These are phyloP conservation scores for Aphanomyces stellatus DNA, from an alignment of 352 stramenopile species.

Conservation along the genomic window DNA sequence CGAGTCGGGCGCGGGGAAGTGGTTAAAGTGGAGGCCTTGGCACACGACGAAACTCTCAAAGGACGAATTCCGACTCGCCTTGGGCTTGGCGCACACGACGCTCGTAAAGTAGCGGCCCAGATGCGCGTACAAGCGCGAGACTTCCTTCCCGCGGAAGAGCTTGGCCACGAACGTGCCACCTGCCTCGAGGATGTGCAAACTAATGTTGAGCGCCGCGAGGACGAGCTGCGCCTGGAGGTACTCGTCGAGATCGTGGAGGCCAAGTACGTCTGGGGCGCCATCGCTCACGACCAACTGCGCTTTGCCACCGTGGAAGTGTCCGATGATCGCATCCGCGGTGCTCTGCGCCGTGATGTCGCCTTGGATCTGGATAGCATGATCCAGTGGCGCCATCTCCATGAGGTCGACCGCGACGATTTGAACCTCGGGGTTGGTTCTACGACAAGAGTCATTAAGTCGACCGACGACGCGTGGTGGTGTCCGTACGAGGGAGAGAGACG, in stretches of 20 bases:
- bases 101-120: slow-evolving; percentile 57
- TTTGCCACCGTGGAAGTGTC: slow-evolving; percentile 58
- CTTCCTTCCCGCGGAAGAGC: slow-evolving; percentile 75
- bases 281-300: slow-evolving; percentile 98
- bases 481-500: slow-evolving; percentile 35
- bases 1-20: slow-evolving; percentile 38
- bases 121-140: slow-evolving; percentile 61
- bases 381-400: slow-evolving; percentile 96
- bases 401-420: slow-evolving; percentile 74
- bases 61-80: slow-evolving; percentile 75
- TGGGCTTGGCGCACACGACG: slow-evolving; percentile 77
- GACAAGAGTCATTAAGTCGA: neutral
- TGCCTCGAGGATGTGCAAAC: slow-evolving; percentile 55
- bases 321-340: slow-evolving; percentile 64
- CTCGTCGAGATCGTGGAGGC: slow-evolving; percentile 72
- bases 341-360: slow-evolving; percentile 76
- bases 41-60: slow-evolving; percentile 80
- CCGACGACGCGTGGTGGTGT: neutral
- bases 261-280: slow-evolving; percentile 96
- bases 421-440: slow-evolving; percentile 12
- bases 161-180: slow-evolving; percentile 79
- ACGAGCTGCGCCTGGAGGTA: slow-evolving; percentile 76
- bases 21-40: slow-evolving; percentile 44
- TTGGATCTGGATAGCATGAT: slow-evolving; percentile 61
- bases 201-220: slow-evolving; percentile 72